phyloP scores from a whole-genome alignment of 2,329 filamentous ascomycete species.

The Aureobasidium sp. region DNA sequence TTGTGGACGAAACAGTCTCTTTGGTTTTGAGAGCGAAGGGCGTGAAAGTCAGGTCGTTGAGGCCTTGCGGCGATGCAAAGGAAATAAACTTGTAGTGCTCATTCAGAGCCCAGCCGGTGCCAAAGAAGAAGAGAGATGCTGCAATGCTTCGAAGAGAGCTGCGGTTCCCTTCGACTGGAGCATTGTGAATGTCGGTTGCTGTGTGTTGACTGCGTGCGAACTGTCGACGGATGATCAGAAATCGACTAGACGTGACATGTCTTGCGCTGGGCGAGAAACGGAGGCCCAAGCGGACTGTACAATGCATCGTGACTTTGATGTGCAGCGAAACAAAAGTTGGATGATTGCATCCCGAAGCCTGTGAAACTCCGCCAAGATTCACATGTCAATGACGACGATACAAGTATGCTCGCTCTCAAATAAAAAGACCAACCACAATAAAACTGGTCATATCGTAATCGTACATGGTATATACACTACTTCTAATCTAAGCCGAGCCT shows the following conservation, averaged over 20 bases:
- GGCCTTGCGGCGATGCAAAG: conserved; percentile 10
- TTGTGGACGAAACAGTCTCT: conserved; percentile 58
- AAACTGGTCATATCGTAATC: neutral
- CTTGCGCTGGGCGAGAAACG: neutral
- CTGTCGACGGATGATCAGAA: neutral
- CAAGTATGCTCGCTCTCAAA: neutral
- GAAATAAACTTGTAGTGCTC: neutral
- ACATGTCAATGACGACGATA: conserved; percentile 9
- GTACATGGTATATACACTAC: neutral
- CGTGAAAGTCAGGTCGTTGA: conserved; percentile 57
- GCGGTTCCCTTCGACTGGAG: neutral
- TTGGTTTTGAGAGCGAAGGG: conserved; percentile 58
- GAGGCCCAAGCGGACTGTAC: neutral
- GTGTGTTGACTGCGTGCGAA: neutral
- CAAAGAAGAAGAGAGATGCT: neutral
- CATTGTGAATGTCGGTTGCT: neutral
- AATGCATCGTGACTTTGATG: neutral
- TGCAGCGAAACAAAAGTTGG: neutral
- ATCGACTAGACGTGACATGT: neutral
- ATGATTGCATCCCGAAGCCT: neutral
- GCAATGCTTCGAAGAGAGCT: conserved; percentile 7
- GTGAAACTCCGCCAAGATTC: conserved; percentile 2
- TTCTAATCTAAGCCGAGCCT: neutral
- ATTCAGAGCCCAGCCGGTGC: conserved; percentile 3
- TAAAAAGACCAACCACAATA: neutral